phyloP scores from a whole-genome alignment of 176 grass and related monocot genomes.

The Paspalum notatum region DNA sequence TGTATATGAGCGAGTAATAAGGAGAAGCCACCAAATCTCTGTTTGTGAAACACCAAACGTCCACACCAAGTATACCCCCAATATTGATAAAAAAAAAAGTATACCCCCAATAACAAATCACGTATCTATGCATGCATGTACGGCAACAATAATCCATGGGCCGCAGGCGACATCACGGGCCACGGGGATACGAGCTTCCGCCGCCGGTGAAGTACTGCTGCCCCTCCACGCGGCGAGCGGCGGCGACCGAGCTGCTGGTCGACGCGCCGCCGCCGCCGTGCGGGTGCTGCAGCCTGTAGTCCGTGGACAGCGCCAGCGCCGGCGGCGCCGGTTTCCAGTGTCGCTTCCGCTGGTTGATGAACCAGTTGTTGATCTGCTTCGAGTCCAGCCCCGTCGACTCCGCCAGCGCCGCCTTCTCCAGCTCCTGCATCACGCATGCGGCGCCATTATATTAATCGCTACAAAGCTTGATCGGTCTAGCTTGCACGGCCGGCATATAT shows the following conservation, averaged over 20 bases:
- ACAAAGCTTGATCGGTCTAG: neutral
- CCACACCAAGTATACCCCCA: neutral
- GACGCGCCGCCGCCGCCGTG: constrained; percentile 32
- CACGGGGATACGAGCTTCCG: constrained; percentile 46
- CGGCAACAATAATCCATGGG: neutral
- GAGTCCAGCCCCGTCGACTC: constrained; percentile 78
- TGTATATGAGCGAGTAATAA: constrained; percentile 6
- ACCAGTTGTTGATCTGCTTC: constrained; percentile 96
- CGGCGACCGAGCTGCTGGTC: constrained; percentile 36
- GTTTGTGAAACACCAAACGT: constrained; percentile 15
- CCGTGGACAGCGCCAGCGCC: constrained; percentile 36
- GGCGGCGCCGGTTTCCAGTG: constrained; percentile 81
- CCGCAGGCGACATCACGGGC: constrained; percentile 4
- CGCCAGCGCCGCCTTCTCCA: constrained; percentile 68
- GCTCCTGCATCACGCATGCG: constrained; percentile 61
- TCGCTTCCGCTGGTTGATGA: constrained; percentile 94
- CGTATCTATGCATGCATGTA: neutral
- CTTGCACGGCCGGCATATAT: no score
- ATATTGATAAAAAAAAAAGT: no score
- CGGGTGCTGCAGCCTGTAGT: constrained; percentile 27
- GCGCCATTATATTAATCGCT: neutral
- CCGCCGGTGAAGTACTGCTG: constrained; percentile 56
- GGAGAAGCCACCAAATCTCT: neutral
- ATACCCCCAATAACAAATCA: neutral
- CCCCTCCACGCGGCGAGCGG: constrained; percentile 49